Percentiles rank a stretch among this genome's conserved stretches.
These are phyloP conservation scores for Echites panduratus DNA, from an alignment of 257 asterid genomes.

Conservation along the genomic window DNA sequence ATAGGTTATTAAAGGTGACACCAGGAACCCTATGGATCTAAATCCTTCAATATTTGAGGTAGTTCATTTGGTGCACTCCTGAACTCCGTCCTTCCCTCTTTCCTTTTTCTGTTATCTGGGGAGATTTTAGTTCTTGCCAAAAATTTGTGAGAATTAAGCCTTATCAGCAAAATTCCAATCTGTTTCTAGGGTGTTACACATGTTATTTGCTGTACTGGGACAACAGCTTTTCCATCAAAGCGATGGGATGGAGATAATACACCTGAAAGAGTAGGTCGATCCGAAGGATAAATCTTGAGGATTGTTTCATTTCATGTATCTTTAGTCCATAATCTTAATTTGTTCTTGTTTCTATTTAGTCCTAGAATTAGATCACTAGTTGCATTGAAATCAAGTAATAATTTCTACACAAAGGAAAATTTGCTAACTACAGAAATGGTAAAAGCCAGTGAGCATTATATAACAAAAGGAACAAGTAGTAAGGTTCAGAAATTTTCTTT, in stretches of 20 bases:
- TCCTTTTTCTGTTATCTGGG: not conserved
- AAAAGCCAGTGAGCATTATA: too few relatives aligned
- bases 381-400: not conserved
- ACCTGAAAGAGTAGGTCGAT: slow-evolving; percentile 87
- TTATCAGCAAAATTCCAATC: slow-evolving; percentile 5
- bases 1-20: slow-evolving; percentile 76
- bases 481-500: too few relatives aligned
- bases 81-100: not conserved
- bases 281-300: slow-evolving; percentile 21
- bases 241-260: slow-evolving; percentile 98
- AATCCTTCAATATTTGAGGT: slow-evolving; percentile 86
- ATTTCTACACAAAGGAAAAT: too few relatives aligned
- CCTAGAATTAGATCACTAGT: not conserved
- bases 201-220: slow-evolving; percentile 93
- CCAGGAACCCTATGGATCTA: slow-evolving; percentile 59
- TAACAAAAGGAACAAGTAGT: too few relatives aligned
- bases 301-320: not conserved
- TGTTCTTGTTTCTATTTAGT: not conserved
- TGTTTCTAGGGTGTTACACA: slow-evolving; percentile 71
- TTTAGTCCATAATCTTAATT: not conserved
- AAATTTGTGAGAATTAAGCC: slow-evolving; percentile 9
- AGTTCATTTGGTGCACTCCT: slow-evolving; percentile 18
- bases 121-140: slow-evolving; percentile 14
- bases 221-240: slow-evolving; percentile 92
- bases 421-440: too few relatives aligned